These are phyloP conservation scores for Citrus maxima DNA, from an alignment of 345 rosid genomes.

Conservation along the genomic window DNA sequence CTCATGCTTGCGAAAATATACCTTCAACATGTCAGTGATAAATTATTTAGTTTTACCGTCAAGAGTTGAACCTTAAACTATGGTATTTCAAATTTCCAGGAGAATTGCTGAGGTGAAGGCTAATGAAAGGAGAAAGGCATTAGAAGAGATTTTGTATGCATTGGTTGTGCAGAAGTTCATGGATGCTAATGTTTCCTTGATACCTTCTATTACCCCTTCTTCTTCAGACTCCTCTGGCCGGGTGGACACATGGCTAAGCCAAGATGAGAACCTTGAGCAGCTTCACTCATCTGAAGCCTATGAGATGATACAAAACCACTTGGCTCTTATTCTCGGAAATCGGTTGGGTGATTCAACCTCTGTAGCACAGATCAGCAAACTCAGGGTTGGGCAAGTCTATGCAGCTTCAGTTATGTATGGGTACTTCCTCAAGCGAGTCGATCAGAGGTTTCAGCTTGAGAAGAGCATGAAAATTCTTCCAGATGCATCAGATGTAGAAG, in stretches of 20 bases:
- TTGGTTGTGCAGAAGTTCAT: slow-evolving; percentile 89
- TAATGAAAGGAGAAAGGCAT: slow-evolving; percentile 66
- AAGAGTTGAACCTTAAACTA: background rate
- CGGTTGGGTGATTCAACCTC: slow-evolving; percentile 51
- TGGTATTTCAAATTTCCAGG: slow-evolving; percentile 34
- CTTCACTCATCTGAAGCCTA: slow-evolving; percentile 90
- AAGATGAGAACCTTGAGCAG: slow-evolving; percentile 60
- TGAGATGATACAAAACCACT: slow-evolving; percentile 96
- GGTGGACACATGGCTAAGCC: slow-evolving; percentile 65
- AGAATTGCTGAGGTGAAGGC: slow-evolving; percentile 97
- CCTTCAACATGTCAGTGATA: background rate
- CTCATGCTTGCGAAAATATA: background rate
- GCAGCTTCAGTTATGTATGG: slow-evolving; percentile 99
- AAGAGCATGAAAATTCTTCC: slow-evolving; percentile 88
- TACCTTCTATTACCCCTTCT: slow-evolving; percentile 55
- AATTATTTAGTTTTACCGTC: background rate
- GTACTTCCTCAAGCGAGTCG: slow-evolving; percentile 89
- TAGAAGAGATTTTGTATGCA: slow-evolving; percentile 89
- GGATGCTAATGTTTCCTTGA: slow-evolving; percentile 80
- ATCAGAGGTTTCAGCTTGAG: slow-evolving; percentile 96
- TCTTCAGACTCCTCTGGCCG: slow-evolving; percentile 51
- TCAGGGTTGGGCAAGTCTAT: slow-evolving; percentile 95
- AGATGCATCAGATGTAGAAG: slow-evolving; percentile 32
- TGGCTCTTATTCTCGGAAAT: slow-evolving; percentile 74
- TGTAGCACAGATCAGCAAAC: slow-evolving; percentile 77